Evolutionary conservation across 345 rosid genomes (phyloP).

Genomic region (Excoecaria cochinchinensis): DNA sequence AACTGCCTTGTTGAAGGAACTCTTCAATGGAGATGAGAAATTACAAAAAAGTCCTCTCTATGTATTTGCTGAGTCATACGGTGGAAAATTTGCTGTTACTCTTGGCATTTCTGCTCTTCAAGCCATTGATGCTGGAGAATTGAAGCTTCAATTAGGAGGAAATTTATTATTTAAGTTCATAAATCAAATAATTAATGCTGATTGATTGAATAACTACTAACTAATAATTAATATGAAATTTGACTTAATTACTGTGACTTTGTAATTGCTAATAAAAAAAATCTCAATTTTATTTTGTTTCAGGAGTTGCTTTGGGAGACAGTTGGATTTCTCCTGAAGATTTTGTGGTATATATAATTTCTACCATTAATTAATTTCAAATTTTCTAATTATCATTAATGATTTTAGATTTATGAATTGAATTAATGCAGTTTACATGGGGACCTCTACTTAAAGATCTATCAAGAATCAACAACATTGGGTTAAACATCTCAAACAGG

Average conservation of each 20-base stretch:
- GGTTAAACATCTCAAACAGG: conserved; percentile 37
- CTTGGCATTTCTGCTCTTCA: conserved; percentile 33
- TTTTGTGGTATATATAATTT: conserved; percentile 29
- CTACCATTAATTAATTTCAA: neutral
- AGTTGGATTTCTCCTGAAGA: conserved; percentile 53
- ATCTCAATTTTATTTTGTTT: neutral
- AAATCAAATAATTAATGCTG: neutral
- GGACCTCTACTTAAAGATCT: conserved; percentile 47
- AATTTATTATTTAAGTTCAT: neutral
- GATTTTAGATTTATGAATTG: neutral
- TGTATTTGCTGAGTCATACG: conserved; percentile 49
- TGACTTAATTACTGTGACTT: neutral
- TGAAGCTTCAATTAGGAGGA: conserved; percentile 48
- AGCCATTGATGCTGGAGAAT: conserved; percentile 40
- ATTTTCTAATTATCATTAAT: neutral
- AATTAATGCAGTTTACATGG: conserved; percentile 37
- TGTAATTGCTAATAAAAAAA: neutral
- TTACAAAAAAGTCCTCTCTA: conserved; percentile 42
- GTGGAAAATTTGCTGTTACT: conserved; percentile 51
- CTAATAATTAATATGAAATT: neutral
- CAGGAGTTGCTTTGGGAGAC: conserved; percentile 51
- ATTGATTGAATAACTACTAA: neutral
- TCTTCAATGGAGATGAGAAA: conserved; percentile 30
- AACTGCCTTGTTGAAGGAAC: conserved; percentile 35
- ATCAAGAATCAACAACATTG: conserved; percentile 33